Base-by-base conservation (phyloP, 345 rosid genomes). In the Aurinia saxatilis region DNA sequence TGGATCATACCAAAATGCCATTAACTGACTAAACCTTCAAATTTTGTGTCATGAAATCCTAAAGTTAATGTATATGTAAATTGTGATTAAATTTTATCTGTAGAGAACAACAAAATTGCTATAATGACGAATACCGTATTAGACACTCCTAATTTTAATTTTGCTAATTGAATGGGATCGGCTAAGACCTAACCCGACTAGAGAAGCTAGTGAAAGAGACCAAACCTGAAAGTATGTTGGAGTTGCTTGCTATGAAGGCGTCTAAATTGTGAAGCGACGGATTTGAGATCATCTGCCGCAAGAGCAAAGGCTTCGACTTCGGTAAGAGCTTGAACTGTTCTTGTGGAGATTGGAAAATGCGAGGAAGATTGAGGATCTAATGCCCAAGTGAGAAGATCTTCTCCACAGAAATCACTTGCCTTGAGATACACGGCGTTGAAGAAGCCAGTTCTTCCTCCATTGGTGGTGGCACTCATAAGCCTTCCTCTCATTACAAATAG, bases 341-440 rank as follows among this genome's bases (percentile, higher is more conserved):
- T 75, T 3, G 79, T 75, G 1, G 79, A 75, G 46, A 71, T 70
- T 0, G 79, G 79, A 15, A 70, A 56, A 12, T 77, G 30, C 16
- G 73, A 63, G 14, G 77, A 54, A 63, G 80, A 57, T 27, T 79
- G 79, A 21, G 86, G 86, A 59, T 81, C 86, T n/a, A 81, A 38
- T 33, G 86, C 86, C 79, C 80, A 50, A 3, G 73, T 34, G 13
- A 71, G 66, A 50, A 75, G 67, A 45, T 59, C 78, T 25, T 75
- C 78, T 3, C 78, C 78, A 3, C 75, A 75, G 56, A 75, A 75
- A 33, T 75, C 79, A 8, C 75, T 73, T 14, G 79, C 73, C 36
- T 65, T 75, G 2, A 75, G 75, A n/a, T 66, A 3, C 11, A 38
- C 75, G 16, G 66, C 49, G 21, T 65, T 73, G 50, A 68, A 68